Evolutionary conservation across 2,329 filamentous ascomycete genomes (phyloP).

Genomic region (Phoma sp.): DNA sequence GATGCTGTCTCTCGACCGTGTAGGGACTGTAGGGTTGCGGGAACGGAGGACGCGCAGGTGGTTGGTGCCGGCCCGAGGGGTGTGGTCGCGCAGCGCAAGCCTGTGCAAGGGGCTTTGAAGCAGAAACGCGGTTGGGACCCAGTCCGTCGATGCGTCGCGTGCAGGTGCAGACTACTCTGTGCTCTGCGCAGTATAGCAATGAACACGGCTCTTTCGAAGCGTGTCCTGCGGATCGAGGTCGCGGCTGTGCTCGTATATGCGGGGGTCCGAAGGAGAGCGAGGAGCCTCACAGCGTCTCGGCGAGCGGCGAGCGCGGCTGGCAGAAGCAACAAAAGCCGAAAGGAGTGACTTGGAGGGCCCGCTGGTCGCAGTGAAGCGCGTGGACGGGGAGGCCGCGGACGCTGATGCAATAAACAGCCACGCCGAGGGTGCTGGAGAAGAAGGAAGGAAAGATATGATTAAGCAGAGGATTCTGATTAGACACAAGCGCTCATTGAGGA

Average conservation of each 20-base stretch:
- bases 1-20: constrained; percentile 38
- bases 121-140: constrained; percentile 13
- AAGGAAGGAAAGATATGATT: constrained; percentile 47
- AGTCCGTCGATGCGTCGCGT: constrained; percentile 8
- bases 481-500: constrained; percentile 37
- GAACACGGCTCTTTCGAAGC: constrained; percentile 29
- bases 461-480: constrained; percentile 39
- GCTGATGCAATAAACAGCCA: constrained; percentile 49
- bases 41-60: not conserved
- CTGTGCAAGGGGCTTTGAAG: constrained; percentile 23
- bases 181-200: constrained; percentile 10
- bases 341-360: constrained; percentile 38
- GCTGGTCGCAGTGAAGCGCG: constrained; percentile 24
- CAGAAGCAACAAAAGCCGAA: constrained; percentile 19
- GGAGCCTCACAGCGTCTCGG: constrained; percentile 18
- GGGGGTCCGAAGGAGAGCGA: constrained; percentile 12
- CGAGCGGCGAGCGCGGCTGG: constrained; percentile 19
- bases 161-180: not conserved
- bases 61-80: constrained; percentile 52
- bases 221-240: constrained; percentile 4
- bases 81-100: constrained; percentile 30
- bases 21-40: constrained; percentile 19
- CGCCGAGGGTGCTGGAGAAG: constrained; percentile 46
- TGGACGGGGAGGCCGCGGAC: constrained; percentile 16
- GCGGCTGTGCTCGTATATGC: constrained; percentile 6